Base-by-base conservation (phyloP, 306 rosid species). In the Styphnolobium japonicum region DNA sequence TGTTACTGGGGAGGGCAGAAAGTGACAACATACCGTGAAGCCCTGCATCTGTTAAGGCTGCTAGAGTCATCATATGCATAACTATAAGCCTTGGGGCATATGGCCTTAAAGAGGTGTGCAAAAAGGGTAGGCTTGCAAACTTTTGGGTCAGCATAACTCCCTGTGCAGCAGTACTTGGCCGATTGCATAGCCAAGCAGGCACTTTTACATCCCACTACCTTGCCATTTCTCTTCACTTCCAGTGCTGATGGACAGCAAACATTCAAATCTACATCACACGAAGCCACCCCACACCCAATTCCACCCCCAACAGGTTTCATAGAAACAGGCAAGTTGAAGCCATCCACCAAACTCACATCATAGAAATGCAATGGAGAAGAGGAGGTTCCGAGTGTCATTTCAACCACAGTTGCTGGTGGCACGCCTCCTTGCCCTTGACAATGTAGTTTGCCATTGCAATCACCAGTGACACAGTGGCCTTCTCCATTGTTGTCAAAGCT, bases 31-130 rank as follows among this genome's bases (percentile, higher is more conserved):
- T 94, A 92, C 29, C 97, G 85, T 0, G 97, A 81, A 62, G 96
- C 98, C 86, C 97, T 85, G 79, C 98, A 94, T 84, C 85, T 88
- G 67, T 91, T 90, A 61, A 94, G 98, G 82, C 98, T 94, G 39
- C 88, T 81, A 79, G 92, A 74, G 75, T 94, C 98, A 83, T 94
- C 98, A 82, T 89, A 94, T 11, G 98, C 98, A 75, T 87, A 94
- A 78, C 97, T 94, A 73, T 92, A 94, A 81, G 98, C 98, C 90
- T 89, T 94, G 6, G 98, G 98, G 67, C 98, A 94, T n/a, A 94
- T 92, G 34, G 98, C 97, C 87, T 94, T 94, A 69, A 94, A 94
- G 3, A 94, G 86, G 23, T 92, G 87, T 1, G 98, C 92, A 84
- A 88, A 94, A 27, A 94, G 87, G 2, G 97, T 94, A 4, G 98